phyloP scores from a whole-genome alignment of 768 basidiomycete genomes.

The Suillus sp. region DNA sequence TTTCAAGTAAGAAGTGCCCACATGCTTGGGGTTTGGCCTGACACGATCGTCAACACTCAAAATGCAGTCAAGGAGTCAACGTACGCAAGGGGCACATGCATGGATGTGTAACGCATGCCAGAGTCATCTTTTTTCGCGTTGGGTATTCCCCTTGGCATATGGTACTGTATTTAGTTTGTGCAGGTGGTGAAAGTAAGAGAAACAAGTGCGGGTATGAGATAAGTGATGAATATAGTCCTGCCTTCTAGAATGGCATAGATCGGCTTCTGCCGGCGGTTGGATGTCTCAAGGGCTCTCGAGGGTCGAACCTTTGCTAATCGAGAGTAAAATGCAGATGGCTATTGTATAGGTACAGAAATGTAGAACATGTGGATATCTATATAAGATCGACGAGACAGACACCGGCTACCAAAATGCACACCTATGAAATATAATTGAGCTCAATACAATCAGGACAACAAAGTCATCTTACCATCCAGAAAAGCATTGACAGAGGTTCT shows the following conservation, averaged over 20 bases:
- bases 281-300: not conserved
- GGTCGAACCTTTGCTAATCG: not conserved
- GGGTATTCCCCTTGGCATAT: slow-evolving; percentile 82
- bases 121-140: slow-evolving; percentile 81
- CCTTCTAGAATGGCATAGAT: not conserved
- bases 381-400: slow-evolving; percentile 17
- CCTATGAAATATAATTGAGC: slow-evolving; percentile 33
- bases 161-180: not conserved
- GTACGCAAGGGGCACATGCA: slow-evolving; percentile 77
- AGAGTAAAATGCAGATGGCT: not conserved
- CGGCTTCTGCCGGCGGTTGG: slow-evolving; percentile 7
- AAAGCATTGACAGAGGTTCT: slow-evolving; percentile 96
- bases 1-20: slow-evolving; percentile 77
- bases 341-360: slow-evolving; percentile 27
- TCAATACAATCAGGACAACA: not conserved
- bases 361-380: slow-evolving; percentile 15
- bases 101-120: slow-evolving; percentile 78
- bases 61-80: slow-evolving; percentile 25
- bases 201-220: not conserved
- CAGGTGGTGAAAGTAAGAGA: not conserved
- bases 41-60: slow-evolving; percentile 14
- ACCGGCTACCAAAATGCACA: slow-evolving; percentile 72
- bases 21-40: slow-evolving; percentile 81
- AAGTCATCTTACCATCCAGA: slow-evolving; percentile 74
- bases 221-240: not conserved